phyloP scores from a whole-genome alignment of 352 stramenopile genomes.

The Pythium brachiatum region DNA sequence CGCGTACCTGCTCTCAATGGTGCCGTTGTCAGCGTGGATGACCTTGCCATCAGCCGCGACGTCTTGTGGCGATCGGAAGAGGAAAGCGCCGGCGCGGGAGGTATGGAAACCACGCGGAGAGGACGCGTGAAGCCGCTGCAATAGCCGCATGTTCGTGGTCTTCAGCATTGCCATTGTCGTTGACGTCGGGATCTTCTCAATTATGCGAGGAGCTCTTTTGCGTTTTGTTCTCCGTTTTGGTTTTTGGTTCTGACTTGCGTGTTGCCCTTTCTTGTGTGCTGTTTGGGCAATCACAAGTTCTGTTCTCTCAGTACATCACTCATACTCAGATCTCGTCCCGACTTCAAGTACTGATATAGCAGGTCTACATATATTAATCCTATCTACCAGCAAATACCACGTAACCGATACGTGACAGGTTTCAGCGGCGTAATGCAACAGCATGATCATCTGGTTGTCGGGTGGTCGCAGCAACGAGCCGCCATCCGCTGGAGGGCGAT shows the following conservation, averaged over 20 bases:
- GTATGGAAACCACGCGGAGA: slow-evolving; percentile 32
- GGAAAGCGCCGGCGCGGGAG: slow-evolving; percentile 35
- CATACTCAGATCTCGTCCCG: not conserved
- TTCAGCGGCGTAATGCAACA: not conserved
- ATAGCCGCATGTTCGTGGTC: not conserved
- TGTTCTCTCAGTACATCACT: slow-evolving; percentile 13
- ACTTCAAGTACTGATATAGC: slow-evolving; percentile 1
- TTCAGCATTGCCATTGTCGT: not conserved
- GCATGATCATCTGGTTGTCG: not conserved
- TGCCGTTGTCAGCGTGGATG: slow-evolving; percentile 40
- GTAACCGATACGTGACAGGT: not conserved
- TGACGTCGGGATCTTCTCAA: not conserved
- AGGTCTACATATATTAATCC: not conserved
- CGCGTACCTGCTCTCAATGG: slow-evolving; percentile 54
- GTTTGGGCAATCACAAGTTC: slow-evolving; percentile 24
- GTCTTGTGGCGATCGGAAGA: slow-evolving; percentile 56
- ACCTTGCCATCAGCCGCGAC: slow-evolving; percentile 40
- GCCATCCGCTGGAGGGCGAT: not conserved
- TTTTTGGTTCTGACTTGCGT: not conserved
- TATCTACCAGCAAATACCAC: not conserved
- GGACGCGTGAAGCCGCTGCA: not conserved
- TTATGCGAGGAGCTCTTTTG: not conserved
- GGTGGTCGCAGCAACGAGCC: not conserved
- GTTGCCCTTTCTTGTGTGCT: not conserved
- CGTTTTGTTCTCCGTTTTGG: not conserved